Evolutionary conservation across 2,329 filamentous ascomycete species (phyloP).

Genomic region (Shiraia sp.): DNA sequence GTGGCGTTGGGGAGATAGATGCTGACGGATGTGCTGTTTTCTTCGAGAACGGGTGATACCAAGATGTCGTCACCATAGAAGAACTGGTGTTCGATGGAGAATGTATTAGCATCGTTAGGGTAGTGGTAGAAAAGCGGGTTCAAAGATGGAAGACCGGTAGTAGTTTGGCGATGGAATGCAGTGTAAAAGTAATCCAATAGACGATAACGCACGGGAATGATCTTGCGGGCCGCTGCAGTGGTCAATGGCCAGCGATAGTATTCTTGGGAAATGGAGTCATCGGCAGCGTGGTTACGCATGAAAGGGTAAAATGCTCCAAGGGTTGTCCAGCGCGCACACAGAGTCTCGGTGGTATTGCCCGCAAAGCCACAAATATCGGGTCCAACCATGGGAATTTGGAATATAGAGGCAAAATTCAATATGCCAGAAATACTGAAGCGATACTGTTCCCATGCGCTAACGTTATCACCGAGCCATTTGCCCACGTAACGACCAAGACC

Average conservation of each 20-base stretch:
- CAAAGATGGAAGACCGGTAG: slow-evolving; percentile 65
- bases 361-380: slow-evolving; percentile 76
- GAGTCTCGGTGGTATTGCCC: slow-evolving; percentile 66
- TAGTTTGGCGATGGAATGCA: slow-evolving; percentile 62
- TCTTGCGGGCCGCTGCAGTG: slow-evolving; percentile 65
- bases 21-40: slow-evolving; percentile 56
- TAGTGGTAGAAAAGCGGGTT: slow-evolving; percentile 75
- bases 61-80: slow-evolving; percentile 62
- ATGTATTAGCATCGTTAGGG: slow-evolving; percentile 58
- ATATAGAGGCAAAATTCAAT: slow-evolving; percentile 51
- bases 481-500: slow-evolving; percentile 66
- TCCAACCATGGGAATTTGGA: slow-evolving; percentile 52
- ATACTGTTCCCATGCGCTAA: slow-evolving; percentile 50
- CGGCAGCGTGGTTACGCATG: slow-evolving; percentile 71
- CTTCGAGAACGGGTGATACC: slow-evolving; percentile 59
- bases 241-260: slow-evolving; percentile 57
- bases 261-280: slow-evolving; percentile 63
- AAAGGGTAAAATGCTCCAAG: slow-evolving; percentile 76
- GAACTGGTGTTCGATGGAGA: slow-evolving; percentile 58
- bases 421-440: slow-evolving; percentile 45
- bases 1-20: slow-evolving; percentile 62
- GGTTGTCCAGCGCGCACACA: slow-evolving; percentile 73
- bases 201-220: slow-evolving; percentile 71
- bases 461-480: slow-evolving; percentile 63
- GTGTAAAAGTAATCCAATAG: slow-evolving; percentile 80